Base-by-base conservation (phyloP, 1,284 basidiomycete species). In the Cutaneotrichosporon cavernicola region DNA sequence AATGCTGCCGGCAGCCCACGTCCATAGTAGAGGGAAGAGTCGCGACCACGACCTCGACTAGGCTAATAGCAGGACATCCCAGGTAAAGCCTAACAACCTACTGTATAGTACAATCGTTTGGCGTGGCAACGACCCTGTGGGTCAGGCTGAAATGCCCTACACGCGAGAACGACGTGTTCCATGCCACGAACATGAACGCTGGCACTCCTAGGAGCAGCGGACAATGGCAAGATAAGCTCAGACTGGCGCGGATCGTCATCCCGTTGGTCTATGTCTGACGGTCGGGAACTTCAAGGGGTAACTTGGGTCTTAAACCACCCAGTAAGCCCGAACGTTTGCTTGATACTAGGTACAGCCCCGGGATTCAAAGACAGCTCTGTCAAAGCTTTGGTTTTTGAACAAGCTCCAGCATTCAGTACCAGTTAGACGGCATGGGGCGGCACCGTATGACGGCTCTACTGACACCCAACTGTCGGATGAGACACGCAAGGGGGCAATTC, bases 401-500 rank as follows among this genome's bases (percentile, higher is more conserved):
- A 40, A 16, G 16, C 5, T 7, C 43, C 7, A 18, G 43, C 43
- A 46, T 46, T 7, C 43, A 7, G 6, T 18, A 18, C 43, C 18
- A n/a, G 6, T 5, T 7, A 46, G 3, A n/a, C 40, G 14, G 16
- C 43, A 46, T 40, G 13, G 38, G 7, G 26, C 30, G 16, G 31
- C 31, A 18, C 8, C 30, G 30, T 30, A 30, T 32, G 51, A 53
- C 51, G 51, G 34, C 51, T 31, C 30, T 30, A 16, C 13, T 16
- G 51, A 13, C 30, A 31, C 30, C 51, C 13, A 31, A 22, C 51
- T 53, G 31, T 53, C 26, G 51, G 51, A 32, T 53, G 51, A 31
- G 30, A 31, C 51, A 31, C 51, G 51, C 31, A 30, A 53, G 51
- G 31, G 51, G 51, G 31, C 13, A 13, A 53, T 34, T 31, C 51